Evolutionary conservation across 495 filamentous ascomycete genomes (phyloP).

Genomic region (Trichoderma gamsii): DNA sequence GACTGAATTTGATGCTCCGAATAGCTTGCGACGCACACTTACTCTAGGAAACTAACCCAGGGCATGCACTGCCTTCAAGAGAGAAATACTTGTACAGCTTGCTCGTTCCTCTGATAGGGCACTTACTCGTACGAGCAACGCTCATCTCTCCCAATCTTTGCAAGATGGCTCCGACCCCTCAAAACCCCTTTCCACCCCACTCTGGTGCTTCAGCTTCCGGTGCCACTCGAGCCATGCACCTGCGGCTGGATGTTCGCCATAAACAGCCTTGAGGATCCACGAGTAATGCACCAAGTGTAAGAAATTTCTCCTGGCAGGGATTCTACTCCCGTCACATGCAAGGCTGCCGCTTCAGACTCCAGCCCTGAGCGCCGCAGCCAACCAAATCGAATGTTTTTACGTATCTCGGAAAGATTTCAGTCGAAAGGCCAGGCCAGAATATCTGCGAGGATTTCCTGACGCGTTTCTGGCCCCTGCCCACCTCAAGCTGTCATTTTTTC

Average conservation of each 20-base stretch:
- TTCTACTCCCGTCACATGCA: not conserved
- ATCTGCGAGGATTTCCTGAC: not conserved
- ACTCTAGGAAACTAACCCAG: not conserved
- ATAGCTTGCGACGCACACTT: too few relatives aligned
- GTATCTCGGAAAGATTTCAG: not conserved
- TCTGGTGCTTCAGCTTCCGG: not conserved
- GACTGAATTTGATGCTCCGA: too few relatives aligned
- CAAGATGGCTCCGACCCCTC: not conserved
- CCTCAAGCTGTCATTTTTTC: not conserved
- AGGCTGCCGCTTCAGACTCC: not conserved
- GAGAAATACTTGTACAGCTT: not conserved
- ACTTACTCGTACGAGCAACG: constrained; percentile 1
- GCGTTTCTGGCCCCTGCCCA: not conserved
- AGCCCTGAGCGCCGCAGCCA: not conserved
- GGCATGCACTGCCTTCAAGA: not conserved
- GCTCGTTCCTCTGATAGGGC: not conserved
- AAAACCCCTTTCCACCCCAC: constrained; percentile 1
- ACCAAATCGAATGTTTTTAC: constrained; percentile 9
- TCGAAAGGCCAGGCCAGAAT: not conserved
- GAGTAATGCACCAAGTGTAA: constrained; percentile 9
- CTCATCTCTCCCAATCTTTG: not conserved
- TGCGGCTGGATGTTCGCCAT: not conserved
- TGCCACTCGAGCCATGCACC: not conserved
- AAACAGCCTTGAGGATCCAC: not conserved
- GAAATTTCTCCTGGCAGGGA: constrained; percentile 11